Conservation (phyloP, 805 yeast genomes). For the Kluyveromyces siamensis region DNA sequence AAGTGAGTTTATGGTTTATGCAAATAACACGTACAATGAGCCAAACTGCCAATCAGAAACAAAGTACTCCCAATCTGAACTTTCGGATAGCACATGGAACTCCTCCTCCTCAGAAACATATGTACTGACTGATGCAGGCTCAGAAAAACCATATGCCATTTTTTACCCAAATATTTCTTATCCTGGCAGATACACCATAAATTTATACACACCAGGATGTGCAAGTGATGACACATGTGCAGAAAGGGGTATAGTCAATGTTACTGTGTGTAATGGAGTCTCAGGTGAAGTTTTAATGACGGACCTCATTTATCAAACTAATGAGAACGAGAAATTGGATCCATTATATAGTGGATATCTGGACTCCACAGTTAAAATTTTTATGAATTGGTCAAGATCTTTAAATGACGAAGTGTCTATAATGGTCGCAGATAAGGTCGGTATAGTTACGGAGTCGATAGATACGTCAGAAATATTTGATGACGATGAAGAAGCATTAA, state of each 20-base stretch:
- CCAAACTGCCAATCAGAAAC: conserved; percentile 41
- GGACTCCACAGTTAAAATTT: conserved; percentile 38
- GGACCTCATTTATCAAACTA: conserved; percentile 62
- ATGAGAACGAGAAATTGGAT: conserved; percentile 73
- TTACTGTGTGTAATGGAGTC: conserved; percentile 41
- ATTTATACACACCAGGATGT: conserved; percentile 86
- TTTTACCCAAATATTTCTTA: conserved; percentile 62
- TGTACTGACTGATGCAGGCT: conserved; percentile 27
- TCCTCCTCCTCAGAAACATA: conserved; percentile 25
- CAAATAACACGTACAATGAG: conserved; percentile 64
- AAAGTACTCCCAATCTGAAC: conserved; percentile 21
- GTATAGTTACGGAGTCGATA: conserved; percentile 39
- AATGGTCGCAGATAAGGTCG: conserved; percentile 65
- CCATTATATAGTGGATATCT: conserved; percentile 62
- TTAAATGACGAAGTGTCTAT: conserved; percentile 29
- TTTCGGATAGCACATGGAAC: conserved; percentile 16
- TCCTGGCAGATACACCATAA: conserved; percentile 66
- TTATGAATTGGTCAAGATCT: conserved; percentile 31
- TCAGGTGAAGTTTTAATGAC: conserved; percentile 33
- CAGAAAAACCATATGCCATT: conserved; percentile 30
- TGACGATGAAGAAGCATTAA: conserved; percentile 36
- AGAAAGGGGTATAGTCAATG: conserved; percentile 70
- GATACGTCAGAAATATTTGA: conserved; percentile 30
- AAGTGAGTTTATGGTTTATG: conserved; percentile 47
- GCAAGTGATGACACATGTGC: conserved; percentile 54